A percentile compares a stretch with the other conserved stretches of the same genome.
Evolutionary conservation across 352 stramenopile species (phyloP).

Genomic region (Phytophthora vignae): DNA sequence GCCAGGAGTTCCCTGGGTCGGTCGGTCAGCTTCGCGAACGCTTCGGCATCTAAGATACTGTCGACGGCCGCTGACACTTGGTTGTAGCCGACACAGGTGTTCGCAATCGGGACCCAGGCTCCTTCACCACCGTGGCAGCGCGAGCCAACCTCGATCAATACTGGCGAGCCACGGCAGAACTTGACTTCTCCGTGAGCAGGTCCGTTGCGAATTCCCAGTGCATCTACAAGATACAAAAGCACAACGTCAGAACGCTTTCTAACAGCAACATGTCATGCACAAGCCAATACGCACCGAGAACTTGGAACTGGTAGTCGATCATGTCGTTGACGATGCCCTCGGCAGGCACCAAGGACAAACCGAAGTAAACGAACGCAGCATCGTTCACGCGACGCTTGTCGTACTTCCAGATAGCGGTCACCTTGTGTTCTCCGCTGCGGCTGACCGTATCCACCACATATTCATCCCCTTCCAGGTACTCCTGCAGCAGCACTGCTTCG

Average conservation of each 20-base stretch:
- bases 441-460: slow-evolving; percentile 97
- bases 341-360: slow-evolving; percentile 76
- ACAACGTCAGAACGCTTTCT: slow-evolving; percentile 4
- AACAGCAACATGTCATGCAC: background rate
- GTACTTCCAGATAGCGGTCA: slow-evolving; percentile 97
- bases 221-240: slow-evolving; percentile 39
- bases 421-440: slow-evolving; percentile 93
- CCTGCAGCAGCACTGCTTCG: slow-evolving; percentile 89
- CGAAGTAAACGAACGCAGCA: slow-evolving; percentile 96
- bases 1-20: slow-evolving; percentile 75
- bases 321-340: slow-evolving; percentile 76
- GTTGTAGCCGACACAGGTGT: slow-evolving; percentile 94
- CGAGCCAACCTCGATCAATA: slow-evolving; percentile 96
- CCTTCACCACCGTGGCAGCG: slow-evolving; percentile 96
- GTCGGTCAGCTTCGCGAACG: slow-evolving; percentile 69
- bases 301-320: slow-evolving; percentile 87
- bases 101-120: slow-evolving; percentile 92
- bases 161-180: slow-evolving; percentile 84
- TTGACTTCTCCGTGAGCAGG: slow-evolving; percentile 88
- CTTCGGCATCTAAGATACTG: slow-evolving; percentile 68
- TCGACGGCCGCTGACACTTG: slow-evolving; percentile 93
- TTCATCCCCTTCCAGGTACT: slow-evolving; percentile 95
- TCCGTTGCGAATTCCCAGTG: slow-evolving; percentile 77
- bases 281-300: slow-evolving; percentile 49
- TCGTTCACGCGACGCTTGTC: slow-evolving; percentile 96